phyloP scores from a whole-genome alignment of 352 stramenopile genomes.

The Phytophthora pini region DNA sequence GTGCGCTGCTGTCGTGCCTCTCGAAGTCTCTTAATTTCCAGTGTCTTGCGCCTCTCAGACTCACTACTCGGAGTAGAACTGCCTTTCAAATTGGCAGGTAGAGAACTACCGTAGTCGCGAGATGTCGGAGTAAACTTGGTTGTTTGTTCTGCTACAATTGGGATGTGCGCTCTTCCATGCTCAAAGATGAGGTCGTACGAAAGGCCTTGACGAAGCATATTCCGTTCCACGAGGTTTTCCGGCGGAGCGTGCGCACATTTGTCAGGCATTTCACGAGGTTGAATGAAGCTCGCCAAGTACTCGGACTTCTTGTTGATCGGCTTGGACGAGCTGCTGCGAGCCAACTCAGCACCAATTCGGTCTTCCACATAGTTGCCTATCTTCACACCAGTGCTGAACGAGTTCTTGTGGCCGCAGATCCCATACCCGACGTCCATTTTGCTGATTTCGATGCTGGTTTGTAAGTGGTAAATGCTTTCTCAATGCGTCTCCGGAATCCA shows the following conservation, averaged over 20 bases:
- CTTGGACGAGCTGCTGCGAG: conserved; percentile 39
- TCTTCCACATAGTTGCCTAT: conserved; percentile 89
- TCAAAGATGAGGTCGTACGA: conserved; percentile 82
- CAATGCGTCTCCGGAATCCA: conserved; percentile 1
- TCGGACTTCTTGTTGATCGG: conserved; percentile 58
- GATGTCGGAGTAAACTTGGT: conserved; percentile 67
- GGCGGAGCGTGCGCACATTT: conserved; percentile 58
- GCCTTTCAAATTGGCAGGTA: conserved; percentile 35
- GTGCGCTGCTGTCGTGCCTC: conserved; percentile 49
- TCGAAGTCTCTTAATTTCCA: conserved; percentile 50
- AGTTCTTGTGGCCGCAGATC: conserved; percentile 87
- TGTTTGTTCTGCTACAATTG: conserved; percentile 47
- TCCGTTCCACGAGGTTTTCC: conserved; percentile 57
- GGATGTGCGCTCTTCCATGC: conserved; percentile 58
- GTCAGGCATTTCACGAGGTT: conserved; percentile 59
- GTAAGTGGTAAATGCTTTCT: background rate
- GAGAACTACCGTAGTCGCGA: conserved; percentile 50
- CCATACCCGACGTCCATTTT: conserved; percentile 65
- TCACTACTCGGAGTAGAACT: conserved; percentile 38
- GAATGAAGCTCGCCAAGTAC: conserved; percentile 58
- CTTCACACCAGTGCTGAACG: conserved; percentile 76
- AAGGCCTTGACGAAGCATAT: conserved; percentile 60
- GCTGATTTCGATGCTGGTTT: conserved; percentile 3
- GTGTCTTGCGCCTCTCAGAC: conserved; percentile 35
- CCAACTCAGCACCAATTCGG: conserved; percentile 64